Conservation (phyloP, 805 yeast genomes). For the Candida awuae region DNA sequence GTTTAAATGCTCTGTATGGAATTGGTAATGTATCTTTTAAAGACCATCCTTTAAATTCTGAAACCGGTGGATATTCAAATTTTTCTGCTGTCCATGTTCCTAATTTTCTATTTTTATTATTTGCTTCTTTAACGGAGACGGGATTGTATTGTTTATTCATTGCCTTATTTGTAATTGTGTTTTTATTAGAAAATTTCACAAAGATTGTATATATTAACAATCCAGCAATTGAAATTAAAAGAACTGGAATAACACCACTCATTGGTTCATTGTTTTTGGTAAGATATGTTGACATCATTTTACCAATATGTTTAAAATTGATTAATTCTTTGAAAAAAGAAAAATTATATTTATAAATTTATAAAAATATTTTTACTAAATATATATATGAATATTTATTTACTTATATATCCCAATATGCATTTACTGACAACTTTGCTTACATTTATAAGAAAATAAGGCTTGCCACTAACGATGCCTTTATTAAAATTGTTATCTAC, state of each 20-base stretch:
- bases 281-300: constrained; percentile 6
- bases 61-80: constrained; percentile 43
- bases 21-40: constrained; percentile 42
- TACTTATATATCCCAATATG: no score
- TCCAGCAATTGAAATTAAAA: background rate
- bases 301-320: no score
- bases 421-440: no score
- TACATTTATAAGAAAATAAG: no score
- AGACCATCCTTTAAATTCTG: constrained; percentile 42
- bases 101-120: constrained; percentile 38
- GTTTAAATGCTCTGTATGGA: constrained; percentile 63
- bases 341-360: no score
- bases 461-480: no score
- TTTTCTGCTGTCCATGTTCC: constrained; percentile 51
- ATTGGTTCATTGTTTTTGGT: no score
- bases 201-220: background rate
- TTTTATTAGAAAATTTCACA: background rate
- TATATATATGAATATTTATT: no score
- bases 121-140: constrained; percentile 28
- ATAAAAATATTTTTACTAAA: no score
- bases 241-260: no score
- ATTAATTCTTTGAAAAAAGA: no score
- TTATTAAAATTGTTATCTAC: constrained; percentile 8
- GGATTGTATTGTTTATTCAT: constrained; percentile 22
- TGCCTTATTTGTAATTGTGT: constrained; percentile 5